These are phyloP conservation scores for Musa balbisiana DNA, from an alignment of 202 grass and related monocot species.

Conservation along the genomic window DNA sequence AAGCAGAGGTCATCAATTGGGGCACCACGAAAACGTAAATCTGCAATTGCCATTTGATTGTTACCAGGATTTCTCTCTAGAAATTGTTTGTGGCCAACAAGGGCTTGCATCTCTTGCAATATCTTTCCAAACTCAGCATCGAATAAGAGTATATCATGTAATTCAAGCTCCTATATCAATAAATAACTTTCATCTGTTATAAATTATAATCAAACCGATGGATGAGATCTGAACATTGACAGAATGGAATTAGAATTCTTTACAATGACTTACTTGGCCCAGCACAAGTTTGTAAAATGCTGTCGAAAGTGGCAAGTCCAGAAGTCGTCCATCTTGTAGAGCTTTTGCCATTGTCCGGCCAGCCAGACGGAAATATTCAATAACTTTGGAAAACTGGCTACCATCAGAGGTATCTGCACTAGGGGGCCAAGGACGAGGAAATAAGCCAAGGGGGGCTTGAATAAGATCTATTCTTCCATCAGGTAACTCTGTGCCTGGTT, in stretches of 20 bases:
- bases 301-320: conserved; percentile 66
- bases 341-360: conserved; percentile 77
- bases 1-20: conserved; percentile 67
- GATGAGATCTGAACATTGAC: conserved; percentile 1
- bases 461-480: conserved; percentile 33
- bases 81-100: conserved; percentile 51
- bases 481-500: conserved; percentile 17
- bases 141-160: conserved; percentile 72
- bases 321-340: conserved; percentile 84
- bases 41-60: conserved; percentile 32
- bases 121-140: conserved; percentile 69
- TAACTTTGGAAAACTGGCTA: conserved; percentile 54
- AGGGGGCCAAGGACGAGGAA: conserved; percentile 69
- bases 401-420: conserved; percentile 44
- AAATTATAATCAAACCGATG: background rate
- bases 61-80: conserved; percentile 32
- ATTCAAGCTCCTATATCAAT: conserved; percentile 61
- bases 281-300: conserved; percentile 81
- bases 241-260: background rate
- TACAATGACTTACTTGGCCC: conserved; percentile 51
- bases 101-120: conserved; percentile 72
- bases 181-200: background rate
- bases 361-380: conserved; percentile 70
- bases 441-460: conserved; percentile 62
- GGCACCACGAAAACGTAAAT: conserved; percentile 51